Evolutionary conservation across 2,329 filamentous ascomycete species (phyloP), one percentile per base, ranked within the genome.

Genomic region (Colletotrichum godetiae): DNA sequence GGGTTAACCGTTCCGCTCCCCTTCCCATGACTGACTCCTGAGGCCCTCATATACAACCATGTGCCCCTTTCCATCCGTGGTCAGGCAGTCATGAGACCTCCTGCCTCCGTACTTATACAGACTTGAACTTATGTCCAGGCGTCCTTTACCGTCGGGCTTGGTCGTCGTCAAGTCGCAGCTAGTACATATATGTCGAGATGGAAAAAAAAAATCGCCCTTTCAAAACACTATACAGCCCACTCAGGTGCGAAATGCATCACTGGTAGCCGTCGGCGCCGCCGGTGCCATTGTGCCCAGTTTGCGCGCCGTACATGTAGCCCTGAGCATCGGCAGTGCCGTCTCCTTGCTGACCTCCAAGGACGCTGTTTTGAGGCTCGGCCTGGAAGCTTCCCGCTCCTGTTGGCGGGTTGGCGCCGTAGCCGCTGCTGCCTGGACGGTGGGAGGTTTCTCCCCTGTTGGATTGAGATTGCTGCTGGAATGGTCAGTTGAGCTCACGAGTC

Each of bases 361-460:
- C 80, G 42, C 74, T 79, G 67, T 78, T 79, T 24, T 81, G 73
- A 13, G 78, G 81, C 67, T 90, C 88, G 53, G 82, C 82, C 62
- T 80, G 79, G 75, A 84, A 84, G 75, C 86, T 88, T 35, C 82
- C 84, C 66, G 88, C 83, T 58, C 82, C 83, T 75, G 83, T 78
- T 29, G 82, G 83, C 58, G 83, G 82, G 59, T 83, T 78, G 37
- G 84, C 82, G 58, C 86, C 86, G 76, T 88, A 89, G 13, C 86
- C 88, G 76, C 88, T 89, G 72, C 81, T 82, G n/a, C 88, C 88
- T 62, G 88, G 83, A 74, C 84, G 84, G 74, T 84, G 84, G 73
- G 86, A 85, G 76, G 84, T 85, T 42, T 90, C 88, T 75, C 91
- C 91, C 78, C 92, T 88, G 83, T 93, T 93, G 77, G 94, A 93